phyloP scores from a whole-genome alignment of 768 basidiomycete species.

The Leccinum rimulosum region DNA sequence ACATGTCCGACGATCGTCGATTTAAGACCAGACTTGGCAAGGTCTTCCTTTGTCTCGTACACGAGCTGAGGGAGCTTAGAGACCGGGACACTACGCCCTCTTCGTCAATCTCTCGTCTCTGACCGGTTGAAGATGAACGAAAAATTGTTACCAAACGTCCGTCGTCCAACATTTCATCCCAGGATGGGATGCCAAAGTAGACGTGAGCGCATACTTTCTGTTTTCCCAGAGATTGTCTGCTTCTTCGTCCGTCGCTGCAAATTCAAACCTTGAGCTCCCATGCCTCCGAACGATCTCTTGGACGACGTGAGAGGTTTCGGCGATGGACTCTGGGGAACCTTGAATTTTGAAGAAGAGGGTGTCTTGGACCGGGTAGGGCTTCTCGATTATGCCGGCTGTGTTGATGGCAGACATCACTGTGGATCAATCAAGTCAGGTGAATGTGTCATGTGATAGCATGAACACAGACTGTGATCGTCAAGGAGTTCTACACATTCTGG shows the following conservation, averaged over 20 bases:
- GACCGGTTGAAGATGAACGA: background rate
- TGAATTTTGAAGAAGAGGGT: conserved; percentile 92
- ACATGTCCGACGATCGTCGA: conserved; percentile 84
- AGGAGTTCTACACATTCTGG: conserved; percentile 86
- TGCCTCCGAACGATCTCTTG: conserved; percentile 64
- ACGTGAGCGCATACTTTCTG: conserved; percentile 80
- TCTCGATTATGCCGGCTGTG: conserved; percentile 55
- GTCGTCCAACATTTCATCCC: conserved; percentile 79
- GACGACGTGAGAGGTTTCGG: conserved; percentile 56
- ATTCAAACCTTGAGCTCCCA: conserved; percentile 64
- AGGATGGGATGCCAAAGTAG: conserved; percentile 61
- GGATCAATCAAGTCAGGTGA: background rate
- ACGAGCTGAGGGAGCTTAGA: conserved; percentile 68
- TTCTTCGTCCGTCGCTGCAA: conserved; percentile 72
- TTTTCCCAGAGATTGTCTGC: conserved; percentile 80
- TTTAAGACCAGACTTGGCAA: conserved; percentile 51
- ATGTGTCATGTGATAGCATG: background rate
- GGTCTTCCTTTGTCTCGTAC: conserved; percentile 76
- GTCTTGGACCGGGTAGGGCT: conserved; percentile 66
- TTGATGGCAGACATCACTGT: conserved; percentile 80
- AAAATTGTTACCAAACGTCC: conserved; percentile 71
- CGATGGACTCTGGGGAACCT: conserved; percentile 60
- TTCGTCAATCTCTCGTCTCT: background rate
- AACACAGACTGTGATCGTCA: conserved; percentile 63
- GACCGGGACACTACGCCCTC: conserved; percentile 55